Evolutionary conservation across 371 early-diverging fungal species (phyloP), one percentile per base, ranked within the genome.

Genomic region (Sporodiniella umbellata): DNA sequence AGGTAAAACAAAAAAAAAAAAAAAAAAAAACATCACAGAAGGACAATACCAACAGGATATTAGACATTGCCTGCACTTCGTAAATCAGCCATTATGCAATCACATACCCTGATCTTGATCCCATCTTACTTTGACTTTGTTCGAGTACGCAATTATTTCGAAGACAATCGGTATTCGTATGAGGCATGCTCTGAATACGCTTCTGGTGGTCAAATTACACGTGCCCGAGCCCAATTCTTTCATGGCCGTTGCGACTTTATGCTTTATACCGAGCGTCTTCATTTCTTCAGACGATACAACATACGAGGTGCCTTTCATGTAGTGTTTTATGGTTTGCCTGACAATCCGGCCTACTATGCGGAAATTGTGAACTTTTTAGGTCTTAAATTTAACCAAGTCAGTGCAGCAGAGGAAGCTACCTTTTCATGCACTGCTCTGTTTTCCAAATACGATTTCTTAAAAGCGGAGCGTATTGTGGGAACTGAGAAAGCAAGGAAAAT

Each of bases 41-140:
- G n/a, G n/a, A n/a, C n/a, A n/a, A n/a, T n/a, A n/a, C n/a, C n/a
- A n/a, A n/a, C n/a, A n/a, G n/a, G n/a, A n/a, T n/a, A 14, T 0
- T 55, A 80, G 60, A 80, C 81, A 24, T 45, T 84, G 3, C 84
- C 84, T 6, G 61, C 77, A 8, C 66, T 84, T 23, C 82, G 81
- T 42, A 78, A 75, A 49, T 81, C 81, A 18, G 77, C 80, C 19
- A 68, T 79, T 22, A 79, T 48, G 51, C 84, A 86, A 67, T 74
- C 80, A 15, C 89, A 91, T 66, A 85, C 89, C 42, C 69, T 94
- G 60, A 80, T 99, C 35, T 91, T 92, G 68, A 84, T 95, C 7
- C 91, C 98, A n/a, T 89, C 90, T 10, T 99, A 97, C 63, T 94
- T 96, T 74, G 99, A 99, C 58, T 99, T 87, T 80, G 91, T 96